Evolutionary conservation across 192 early-diverging fungal genomes (phyloP), one percentile per base, ranked within the genome.

Genomic region (Rhizophagus prolifer): DNA sequence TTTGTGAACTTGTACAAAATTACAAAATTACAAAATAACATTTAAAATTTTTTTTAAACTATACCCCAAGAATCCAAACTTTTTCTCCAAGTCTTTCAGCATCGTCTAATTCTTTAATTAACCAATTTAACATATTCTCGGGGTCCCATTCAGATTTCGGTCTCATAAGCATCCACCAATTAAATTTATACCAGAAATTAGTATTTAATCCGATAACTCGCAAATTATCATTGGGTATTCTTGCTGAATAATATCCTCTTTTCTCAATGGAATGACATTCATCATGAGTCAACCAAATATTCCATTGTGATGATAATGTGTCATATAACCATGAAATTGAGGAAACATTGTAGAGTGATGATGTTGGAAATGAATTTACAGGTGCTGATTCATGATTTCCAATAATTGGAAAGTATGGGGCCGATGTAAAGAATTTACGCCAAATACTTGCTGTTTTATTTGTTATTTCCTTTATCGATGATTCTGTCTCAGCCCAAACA

Each of bases 171-270:
- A 87, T 78, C 82, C 86, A 88, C 74, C 83, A 87, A 81, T 90
- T 88, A 13, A 85, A 21, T 28, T 80, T 85, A 68, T 90, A 90
- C 31, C 88, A 90, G 59, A 87, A 90, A 72, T 88, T 90, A 58
- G 85, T 90, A 65, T 90, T 90, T 8, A 90, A 36, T 9, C 83
- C 84, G 58, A 90, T 83, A 28, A 90, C 72, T 28, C 83, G 82
- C 21, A 90, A 60, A 0, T 85, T 86, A 58, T 80, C 78, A 3
- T 72, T 41, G 25, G 87, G 87, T 46, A 70, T 6, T 69, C 82
- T 83, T 1, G 77, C 74, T 3, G 82, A 81, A 79, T 90, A 90
- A 44, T 80, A 83, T 47, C 87, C 88, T 31, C 79, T 81, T 65
- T 85, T 84, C 50, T 81, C 77, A 25, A 86, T 74, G 13, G 81